A percentile compares a stretch with the other conserved stretches of the same genome.
These are phyloP conservation scores for Fusarium sp. DNA, from an alignment of 2,329 filamentous ascomycete genomes.

Conservation along the genomic window DNA sequence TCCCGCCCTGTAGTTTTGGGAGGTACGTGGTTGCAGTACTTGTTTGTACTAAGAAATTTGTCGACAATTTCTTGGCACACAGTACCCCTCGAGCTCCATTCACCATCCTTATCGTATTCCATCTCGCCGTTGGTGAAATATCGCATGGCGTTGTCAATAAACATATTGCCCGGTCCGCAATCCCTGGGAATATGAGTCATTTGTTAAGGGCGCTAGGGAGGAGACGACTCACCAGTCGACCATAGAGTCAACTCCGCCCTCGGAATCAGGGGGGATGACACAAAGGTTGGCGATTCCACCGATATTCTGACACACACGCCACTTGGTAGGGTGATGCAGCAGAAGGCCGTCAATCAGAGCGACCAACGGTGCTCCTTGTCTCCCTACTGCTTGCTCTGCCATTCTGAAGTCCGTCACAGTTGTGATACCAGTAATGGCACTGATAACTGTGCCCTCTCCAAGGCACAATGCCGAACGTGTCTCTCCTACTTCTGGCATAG, in stretches of 20 bases:
- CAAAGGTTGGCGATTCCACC: constrained; percentile 71
- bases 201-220: no score
- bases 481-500: constrained; percentile 53
- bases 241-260: constrained; percentile 39
- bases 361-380: constrained; percentile 68
- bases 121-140: constrained; percentile 64
- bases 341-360: constrained; percentile 69
- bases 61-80: constrained; percentile 60
- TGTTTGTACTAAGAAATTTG: constrained; percentile 47
- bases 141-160: constrained; percentile 68
- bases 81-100: constrained; percentile 62
- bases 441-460: constrained; percentile 68
- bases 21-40: constrained; percentile 64
- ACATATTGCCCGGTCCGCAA: constrained; percentile 62
- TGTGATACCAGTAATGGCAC: constrained; percentile 67
- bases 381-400: constrained; percentile 67
- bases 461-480: constrained; percentile 64
- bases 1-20: constrained; percentile 71
- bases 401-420: constrained; percentile 70
- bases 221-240: constrained; percentile 9
- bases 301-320: constrained; percentile 71
- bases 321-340: constrained; percentile 67
- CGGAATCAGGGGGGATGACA: constrained; percentile 65
- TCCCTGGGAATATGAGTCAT: constrained; percentile 9
- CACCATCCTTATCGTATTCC: constrained; percentile 66